Base-by-base conservation (phyloP, 306 rosid species). In the Lablab purpureus region DNA sequence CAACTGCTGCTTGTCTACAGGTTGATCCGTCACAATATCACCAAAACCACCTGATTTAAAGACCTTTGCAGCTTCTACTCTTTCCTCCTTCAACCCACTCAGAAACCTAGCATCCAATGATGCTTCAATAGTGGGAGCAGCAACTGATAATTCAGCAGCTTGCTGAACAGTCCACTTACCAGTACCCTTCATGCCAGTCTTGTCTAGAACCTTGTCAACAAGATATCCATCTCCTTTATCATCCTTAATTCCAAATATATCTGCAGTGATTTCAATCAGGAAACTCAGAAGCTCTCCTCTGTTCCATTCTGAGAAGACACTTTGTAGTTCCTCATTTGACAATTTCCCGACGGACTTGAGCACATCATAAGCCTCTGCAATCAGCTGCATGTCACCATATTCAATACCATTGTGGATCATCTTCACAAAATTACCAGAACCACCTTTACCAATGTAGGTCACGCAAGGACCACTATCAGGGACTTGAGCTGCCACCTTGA, bases 111-210 rank as follows among this genome's bases (percentile, higher is more conserved):
- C 94, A 84, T 94, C 98, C 90, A 94, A 85, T 34, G 98, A 94
- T 71, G 98, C 84, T 76, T 87, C 97, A 78, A 94, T 94, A 67
- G 98, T 94, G 58, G 96, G 98, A 80, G 97, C 97, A 67, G 98
- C 91, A 87, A 94, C 84, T 13, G 97, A 94, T 73, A 93, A 88
- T 46, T 93, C 98, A 54, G 98, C 98, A 52, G 98, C 97, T 85
- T 94, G 98, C 85, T 94, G 98, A 67, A 94, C 98, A 10, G 97
- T 91, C 97, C 98, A 94, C 87, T 90, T 94, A 73, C 97, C 98
- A 47, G 97, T 91, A 49, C 96, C 98, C 89, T 94, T 94, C 97
- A 94, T 91, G 80, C 98, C 97, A 5, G 98, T 94, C 83, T 94
- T 94, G 89, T 94, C 98, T 76, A 94, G 85, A 75, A 94, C 97